These are phyloP conservation scores for Arxiozyma telluris DNA, from an alignment of 1,139 yeast genomes.

Conservation along the genomic window DNA sequence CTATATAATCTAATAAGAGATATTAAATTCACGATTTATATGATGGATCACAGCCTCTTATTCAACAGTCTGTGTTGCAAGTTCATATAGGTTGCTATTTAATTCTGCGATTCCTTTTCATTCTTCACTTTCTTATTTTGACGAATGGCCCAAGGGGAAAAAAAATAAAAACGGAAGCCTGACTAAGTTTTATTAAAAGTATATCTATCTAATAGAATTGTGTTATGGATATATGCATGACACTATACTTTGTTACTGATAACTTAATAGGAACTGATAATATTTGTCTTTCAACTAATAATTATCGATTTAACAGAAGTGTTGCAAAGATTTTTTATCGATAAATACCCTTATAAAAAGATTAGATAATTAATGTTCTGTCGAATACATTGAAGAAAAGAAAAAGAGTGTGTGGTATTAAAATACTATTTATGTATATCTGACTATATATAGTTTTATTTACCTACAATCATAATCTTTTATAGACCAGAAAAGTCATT, in stretches of 20 bases:
- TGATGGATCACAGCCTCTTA: background rate
- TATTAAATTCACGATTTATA: background rate
- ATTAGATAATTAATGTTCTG: too few relatives aligned
- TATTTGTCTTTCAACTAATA: too few relatives aligned
- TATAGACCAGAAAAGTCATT: slow-evolving; percentile 32
- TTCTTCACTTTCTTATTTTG: too few relatives aligned
- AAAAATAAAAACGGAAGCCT: background rate
- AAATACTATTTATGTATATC: too few relatives aligned
- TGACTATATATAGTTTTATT: too few relatives aligned
- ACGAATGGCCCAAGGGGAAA: too few relatives aligned
- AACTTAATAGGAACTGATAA: too few relatives aligned
- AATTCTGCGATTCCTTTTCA: background rate
- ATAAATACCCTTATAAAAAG: too few relatives aligned
- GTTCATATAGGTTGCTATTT: background rate
- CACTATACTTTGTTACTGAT: background rate
- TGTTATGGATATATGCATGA: too few relatives aligned
- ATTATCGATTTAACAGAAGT: background rate
- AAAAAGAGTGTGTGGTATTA: background rate
- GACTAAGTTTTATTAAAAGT: background rate
- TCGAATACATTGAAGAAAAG: too few relatives aligned
- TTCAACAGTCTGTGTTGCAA: background rate
- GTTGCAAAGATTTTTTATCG: background rate
- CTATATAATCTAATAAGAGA: background rate
- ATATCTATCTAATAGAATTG: too few relatives aligned
- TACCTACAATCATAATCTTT: background rate